phyloP scores from a whole-genome alignment of 305 asterid species.

The Fraxinus sp. region DNA sequence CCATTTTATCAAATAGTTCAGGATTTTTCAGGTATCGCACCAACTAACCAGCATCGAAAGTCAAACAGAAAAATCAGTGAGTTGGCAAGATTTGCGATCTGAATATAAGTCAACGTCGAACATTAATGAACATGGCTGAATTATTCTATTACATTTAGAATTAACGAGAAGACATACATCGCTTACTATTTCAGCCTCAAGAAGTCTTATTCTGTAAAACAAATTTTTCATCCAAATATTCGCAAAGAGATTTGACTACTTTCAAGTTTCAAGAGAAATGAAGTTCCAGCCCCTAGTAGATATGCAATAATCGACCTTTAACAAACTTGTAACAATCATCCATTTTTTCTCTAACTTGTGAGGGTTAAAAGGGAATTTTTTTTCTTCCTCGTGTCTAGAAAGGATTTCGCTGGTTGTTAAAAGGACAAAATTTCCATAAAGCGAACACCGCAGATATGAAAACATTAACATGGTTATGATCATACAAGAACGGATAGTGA shows the following conservation, averaged over 20 bases:
- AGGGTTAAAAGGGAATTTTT: neutral
- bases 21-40: constrained; percentile 96
- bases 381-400: neutral
- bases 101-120: constrained; percentile 2
- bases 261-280: constrained; percentile 17
- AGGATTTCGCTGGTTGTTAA: neutral
- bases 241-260: constrained; percentile 8
- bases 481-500: neutral
- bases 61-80: constrained; percentile 5
- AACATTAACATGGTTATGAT: neutral
- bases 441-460: neutral
- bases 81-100: neutral
- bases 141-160: neutral
- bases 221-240: constrained; percentile 10
- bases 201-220: constrained; percentile 16
- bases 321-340: neutral
- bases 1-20: constrained; percentile 88
- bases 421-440: neutral
- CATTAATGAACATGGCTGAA: neutral
- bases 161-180: constrained; percentile 12
- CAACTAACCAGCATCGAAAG: constrained; percentile 49
- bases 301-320: neutral
- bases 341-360: neutral
- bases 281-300: neutral
- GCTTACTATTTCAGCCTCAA: constrained; percentile 14